These are phyloP conservation scores for Quillaja saponaria DNA, from an alignment of 306 rosid genomes.

Conservation along the genomic window DNA sequence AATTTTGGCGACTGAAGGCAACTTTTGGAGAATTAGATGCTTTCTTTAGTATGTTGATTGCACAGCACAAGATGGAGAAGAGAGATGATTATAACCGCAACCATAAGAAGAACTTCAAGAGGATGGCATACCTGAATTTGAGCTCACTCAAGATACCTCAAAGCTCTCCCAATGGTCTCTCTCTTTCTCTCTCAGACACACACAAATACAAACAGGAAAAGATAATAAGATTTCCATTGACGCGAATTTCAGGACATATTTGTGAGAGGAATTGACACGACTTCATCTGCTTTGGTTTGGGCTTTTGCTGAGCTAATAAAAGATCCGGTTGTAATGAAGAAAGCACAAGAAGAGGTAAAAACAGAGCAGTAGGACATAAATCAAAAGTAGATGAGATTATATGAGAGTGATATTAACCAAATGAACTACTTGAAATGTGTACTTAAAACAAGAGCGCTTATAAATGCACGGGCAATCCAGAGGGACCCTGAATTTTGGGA, in stretches of 20 bases:
- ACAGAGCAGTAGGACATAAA: constrained; percentile 38
- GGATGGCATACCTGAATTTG: neutral
- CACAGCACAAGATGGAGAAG: neutral
- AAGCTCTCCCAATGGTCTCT: constrained; percentile 35
- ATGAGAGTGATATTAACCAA: constrained; percentile 27
- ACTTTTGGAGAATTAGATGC: constrained; percentile 28
- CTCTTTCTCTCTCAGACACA: neutral
- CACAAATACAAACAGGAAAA: neutral
- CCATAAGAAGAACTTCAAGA: constrained; percentile 5
- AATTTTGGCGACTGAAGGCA: constrained; percentile 7
- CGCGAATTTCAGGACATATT: constrained; percentile 54
- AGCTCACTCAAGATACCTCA: constrained; percentile 28
- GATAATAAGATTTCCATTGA: neutral
- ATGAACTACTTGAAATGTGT: constrained; percentile 57
- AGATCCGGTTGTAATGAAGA: constrained; percentile 48
- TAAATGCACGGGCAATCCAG: constrained; percentile 3
- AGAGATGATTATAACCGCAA: neutral
- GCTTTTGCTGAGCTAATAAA: constrained; percentile 45
- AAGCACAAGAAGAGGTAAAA: constrained; percentile 59
- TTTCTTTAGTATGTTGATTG: constrained; percentile 29
- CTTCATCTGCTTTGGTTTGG: constrained; percentile 44
- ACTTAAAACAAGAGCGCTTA: neutral
- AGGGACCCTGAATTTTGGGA: neutral
- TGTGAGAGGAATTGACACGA: constrained; percentile 44
- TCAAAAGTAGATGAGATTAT: constrained; percentile 24